Conservation (phyloP, 163 green algal genomes). For the Trebouxia gelatinosa region DNA sequence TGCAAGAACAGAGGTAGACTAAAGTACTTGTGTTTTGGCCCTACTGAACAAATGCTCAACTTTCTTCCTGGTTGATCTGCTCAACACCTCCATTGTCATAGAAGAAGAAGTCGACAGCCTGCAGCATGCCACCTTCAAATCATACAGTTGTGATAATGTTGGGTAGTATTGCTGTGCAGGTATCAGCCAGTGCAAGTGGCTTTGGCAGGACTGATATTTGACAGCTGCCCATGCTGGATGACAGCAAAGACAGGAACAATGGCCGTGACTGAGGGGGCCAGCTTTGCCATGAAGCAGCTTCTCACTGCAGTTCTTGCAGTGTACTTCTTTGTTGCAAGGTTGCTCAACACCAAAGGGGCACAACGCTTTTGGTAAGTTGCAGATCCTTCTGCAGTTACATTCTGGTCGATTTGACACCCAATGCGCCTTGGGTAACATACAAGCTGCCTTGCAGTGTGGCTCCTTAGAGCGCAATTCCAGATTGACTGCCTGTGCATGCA, state of each 20-base stretch:
- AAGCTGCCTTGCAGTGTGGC: too few species aligned
- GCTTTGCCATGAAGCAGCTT: background rate
- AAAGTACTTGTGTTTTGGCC: too few species aligned
- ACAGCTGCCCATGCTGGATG: conserved; percentile 11
- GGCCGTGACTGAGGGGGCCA: background rate
- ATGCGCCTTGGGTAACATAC: background rate
- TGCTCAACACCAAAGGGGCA: background rate
- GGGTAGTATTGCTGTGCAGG: background rate
- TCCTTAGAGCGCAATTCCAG: too few species aligned
- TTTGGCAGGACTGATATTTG: conserved; percentile 18
- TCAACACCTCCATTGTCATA: too few species aligned
- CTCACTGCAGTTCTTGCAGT: background rate
- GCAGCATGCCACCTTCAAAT: background rate
- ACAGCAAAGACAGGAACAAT: background rate
- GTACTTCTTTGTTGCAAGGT: background rate
- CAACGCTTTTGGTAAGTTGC: conserved; percentile 13
- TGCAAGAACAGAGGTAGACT: background rate
- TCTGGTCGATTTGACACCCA: background rate
- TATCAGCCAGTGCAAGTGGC: background rate
- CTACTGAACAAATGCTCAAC: too few species aligned
- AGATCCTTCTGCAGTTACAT: too few species aligned
- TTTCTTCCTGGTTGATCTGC: too few species aligned
- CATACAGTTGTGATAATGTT: too few species aligned
- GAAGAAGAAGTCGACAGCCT: background rate
- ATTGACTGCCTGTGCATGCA: background rate